These are phyloP conservation scores for Kalanchoe fedtschenkoi DNA, from an alignment of 164 flowering plant species.

Conservation along the genomic window DNA sequence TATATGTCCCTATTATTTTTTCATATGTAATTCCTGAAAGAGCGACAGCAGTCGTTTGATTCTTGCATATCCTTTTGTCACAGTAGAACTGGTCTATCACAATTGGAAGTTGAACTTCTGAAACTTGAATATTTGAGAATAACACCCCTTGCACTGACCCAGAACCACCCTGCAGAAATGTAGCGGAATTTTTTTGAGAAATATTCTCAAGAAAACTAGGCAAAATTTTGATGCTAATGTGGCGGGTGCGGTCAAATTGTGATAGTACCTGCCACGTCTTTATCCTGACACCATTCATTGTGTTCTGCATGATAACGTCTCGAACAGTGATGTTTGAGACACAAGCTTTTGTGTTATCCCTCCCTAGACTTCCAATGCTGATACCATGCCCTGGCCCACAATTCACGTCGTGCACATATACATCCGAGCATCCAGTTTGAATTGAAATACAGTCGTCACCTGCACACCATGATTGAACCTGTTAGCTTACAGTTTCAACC, in stretches of 20 bases:
- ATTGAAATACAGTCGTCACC: constrained; percentile 78
- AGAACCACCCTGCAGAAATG: constrained; percentile 52
- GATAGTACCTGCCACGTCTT: constrained; percentile 73
- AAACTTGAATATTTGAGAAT: constrained; percentile 69
- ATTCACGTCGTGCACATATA: constrained; percentile 49
- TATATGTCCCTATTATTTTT: constrained; percentile 55
- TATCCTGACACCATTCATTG: constrained; percentile 68
- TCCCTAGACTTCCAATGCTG: constrained; percentile 69
- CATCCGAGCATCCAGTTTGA: constrained; percentile 69
- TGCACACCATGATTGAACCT: constrained; percentile 20
- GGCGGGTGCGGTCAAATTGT: not conserved
- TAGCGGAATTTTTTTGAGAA: not conserved
- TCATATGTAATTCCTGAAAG: constrained; percentile 54
- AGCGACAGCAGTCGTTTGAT: constrained; percentile 56
- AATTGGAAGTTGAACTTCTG: constrained; percentile 65
- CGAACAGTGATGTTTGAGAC: constrained; percentile 66
- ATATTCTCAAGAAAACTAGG: not conserved
- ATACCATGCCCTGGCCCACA: constrained; percentile 81
- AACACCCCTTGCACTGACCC: constrained; percentile 59
- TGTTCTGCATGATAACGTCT: constrained; percentile 48
- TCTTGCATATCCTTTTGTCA: constrained; percentile 42
- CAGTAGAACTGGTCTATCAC: constrained; percentile 69
- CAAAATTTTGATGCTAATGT: not conserved
- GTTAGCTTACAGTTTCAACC: not conserved
- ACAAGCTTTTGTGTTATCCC: constrained; percentile 51